Percentiles rank a stretch among this genome's conserved stretches.
These are phyloP conservation scores for Clavispora santaluciae DNA, from an alignment of 805 yeast genomes.

Conservation along the genomic window DNA sequence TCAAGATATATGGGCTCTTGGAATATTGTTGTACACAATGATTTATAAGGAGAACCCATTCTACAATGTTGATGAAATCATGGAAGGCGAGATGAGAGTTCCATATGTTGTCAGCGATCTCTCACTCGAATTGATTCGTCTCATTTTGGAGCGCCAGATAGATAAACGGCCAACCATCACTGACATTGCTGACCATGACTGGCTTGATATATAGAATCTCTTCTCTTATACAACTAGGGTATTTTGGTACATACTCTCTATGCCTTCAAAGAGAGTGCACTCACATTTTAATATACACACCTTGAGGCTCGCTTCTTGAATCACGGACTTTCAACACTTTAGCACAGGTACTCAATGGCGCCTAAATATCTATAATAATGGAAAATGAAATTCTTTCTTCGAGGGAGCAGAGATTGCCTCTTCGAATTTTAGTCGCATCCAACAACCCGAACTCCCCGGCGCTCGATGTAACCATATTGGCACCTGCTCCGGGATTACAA, in stretches of 20 bases:
- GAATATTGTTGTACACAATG: constrained; percentile 83
- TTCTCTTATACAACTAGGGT: neutral
- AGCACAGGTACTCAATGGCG: neutral
- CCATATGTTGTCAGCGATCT: constrained; percentile 62
- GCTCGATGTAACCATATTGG: neutral
- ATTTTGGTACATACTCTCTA: neutral
- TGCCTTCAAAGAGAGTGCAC: too few relatives aligned
- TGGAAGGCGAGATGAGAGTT: constrained; percentile 79
- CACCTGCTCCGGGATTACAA: neutral
- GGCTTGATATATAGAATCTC: constrained; percentile 41
- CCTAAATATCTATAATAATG: neutral
- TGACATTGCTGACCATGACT: constrained; percentile 63
- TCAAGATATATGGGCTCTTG: constrained; percentile 97
- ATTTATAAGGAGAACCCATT: constrained; percentile 94
- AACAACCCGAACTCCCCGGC: neutral
- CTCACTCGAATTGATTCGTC: constrained; percentile 56
- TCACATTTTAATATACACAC: neutral
- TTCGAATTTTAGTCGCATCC: neutral
- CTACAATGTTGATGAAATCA: constrained; percentile 89
- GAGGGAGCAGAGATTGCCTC: neutral
- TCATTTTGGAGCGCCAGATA: constrained; percentile 65
- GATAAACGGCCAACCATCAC: constrained; percentile 67
- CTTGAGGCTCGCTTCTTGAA: neutral
- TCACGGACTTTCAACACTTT: neutral
- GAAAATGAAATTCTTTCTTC: neutral